Base-by-base conservation (phyloP, 2,329 filamentous ascomycete species). In the Sarocladiaceae sp. region DNA sequence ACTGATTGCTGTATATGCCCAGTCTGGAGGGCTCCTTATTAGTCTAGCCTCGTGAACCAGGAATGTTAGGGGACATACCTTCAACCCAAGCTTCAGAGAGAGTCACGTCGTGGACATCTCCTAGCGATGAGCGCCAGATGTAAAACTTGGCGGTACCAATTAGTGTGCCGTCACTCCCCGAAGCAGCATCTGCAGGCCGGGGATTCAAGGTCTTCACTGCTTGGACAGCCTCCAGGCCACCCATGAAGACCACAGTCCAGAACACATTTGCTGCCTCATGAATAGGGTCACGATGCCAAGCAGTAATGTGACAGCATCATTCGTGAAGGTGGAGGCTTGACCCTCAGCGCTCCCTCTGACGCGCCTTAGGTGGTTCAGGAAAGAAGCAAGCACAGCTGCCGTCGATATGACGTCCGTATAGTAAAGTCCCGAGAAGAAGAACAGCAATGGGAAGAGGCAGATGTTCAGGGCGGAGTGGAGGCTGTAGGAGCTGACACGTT, bases 351-450 rank as follows among this genome's bases (percentile, higher is more conserved):
- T 12, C 13, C 22, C 22, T 11, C 26, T 15, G 2, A 78, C 56
- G 15, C 80, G 75, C 22, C 63, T 55, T 4, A 84, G 66, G 55
- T 80, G 78, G 52, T 78, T 73, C 31, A 78, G 72, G 62, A 92
- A 94, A 1, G 83, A 82, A 2, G 83, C 65, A 8, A 97, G 71
- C 0, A 97, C 89, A 1, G 84, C 77, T 7, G 88, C 74, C 0
- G 91, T 88, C 0, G 93, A 95, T 49, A 88, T 77, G 2, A 97
- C 80, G 66, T 99, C 94, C 0, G 94, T 99, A 67, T 99, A 99
- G 68, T 96, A 99, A 7, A 99, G 74, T 0, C 83, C 91, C 0
- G 90, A 94, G 69, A 99, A 99, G 77, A 99, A 99, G 76, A 96
- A 97, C 1, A 99, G 67, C 0, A 92, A 82, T 0, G 94, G 94